Percentiles rank a stretch among this genome's conserved stretches.
Evolutionary conservation across 2,329 filamentous ascomycete genomes (phyloP).

Genomic region (Amylocarpus encephaloides): DNA sequence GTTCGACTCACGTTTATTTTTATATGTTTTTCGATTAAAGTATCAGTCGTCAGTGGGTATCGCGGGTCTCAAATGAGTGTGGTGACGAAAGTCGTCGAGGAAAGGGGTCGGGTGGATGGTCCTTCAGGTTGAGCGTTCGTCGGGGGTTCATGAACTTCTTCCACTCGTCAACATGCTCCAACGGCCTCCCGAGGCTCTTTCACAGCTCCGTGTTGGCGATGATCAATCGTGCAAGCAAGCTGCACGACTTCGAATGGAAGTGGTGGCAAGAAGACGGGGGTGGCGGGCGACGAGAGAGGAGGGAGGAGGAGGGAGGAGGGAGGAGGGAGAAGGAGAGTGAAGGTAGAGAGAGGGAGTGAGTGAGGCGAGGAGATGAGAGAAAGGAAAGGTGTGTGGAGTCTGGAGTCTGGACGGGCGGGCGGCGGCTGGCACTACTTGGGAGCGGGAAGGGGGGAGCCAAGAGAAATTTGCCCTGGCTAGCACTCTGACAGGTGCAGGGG

Average conservation of each 20-base stretch:
- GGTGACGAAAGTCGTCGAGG: conserved; percentile 31
- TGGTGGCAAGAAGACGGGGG: neutral
- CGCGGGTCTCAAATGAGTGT: conserved; percentile 31
- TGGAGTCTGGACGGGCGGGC: neutral
- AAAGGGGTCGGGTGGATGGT: conserved; percentile 12
- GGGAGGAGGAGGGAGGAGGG: neutral
- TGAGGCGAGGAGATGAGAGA: neutral
- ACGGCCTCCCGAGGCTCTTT: conserved; percentile 29
- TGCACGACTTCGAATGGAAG: conserved; percentile 15
- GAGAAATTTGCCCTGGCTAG: no score
- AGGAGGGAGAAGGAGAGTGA: neutral
- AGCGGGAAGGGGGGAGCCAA: no score
- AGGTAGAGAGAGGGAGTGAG: neutral
- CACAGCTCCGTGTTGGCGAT: conserved; percentile 11
- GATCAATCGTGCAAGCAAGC: conserved; percentile 17
- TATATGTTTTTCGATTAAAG: conserved; percentile 26
- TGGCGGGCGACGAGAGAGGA: neutral
- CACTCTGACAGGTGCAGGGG: no score
- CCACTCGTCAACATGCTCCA: conserved; percentile 26
- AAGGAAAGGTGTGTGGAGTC: neutral
- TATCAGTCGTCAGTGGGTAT: conserved; percentile 21
- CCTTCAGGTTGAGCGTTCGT: neutral
- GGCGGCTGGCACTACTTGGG: no score
- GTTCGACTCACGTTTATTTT: conserved; percentile 30
- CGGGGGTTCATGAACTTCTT: conserved; percentile 23